Evolutionary conservation across 2,329 filamentous ascomycete species (phyloP), one percentile per base, ranked within the genome.

Genomic region (Rutstroemia sp.): DNA sequence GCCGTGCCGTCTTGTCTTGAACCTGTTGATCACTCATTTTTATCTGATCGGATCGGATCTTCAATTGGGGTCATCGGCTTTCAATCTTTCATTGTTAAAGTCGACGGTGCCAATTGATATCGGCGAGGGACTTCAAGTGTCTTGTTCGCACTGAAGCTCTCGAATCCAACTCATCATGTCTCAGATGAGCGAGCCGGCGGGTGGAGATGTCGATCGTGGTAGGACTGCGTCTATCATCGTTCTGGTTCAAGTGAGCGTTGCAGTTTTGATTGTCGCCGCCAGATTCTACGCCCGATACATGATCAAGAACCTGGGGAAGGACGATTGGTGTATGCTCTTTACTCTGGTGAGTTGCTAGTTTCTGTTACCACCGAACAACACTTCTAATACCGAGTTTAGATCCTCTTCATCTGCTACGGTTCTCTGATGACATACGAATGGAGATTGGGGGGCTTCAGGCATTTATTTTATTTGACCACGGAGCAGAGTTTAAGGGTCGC

Each of bases 251-350:
- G 18, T 38, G 9, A 34, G 27, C n/a, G 23, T 57, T 49, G 50
- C 55, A 21, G 34, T 49, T 23, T 8, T 57, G n/a, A 38, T 49
- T 37, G 44, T 57, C 38, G 39, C 37, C 23, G 41, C 39, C 41
- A 53, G 55, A 48, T 49, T 54, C n/a, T 54, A 54, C 21, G 55
- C 50, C 4, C 45, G 55, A 23, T 48, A 48, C 5, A 45, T 44
- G 18, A 54, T 49, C 18, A 54, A 38, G 19, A 39, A 37, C 3
- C 44, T 54, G 9, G 55, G 42, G 30, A 46, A 19, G 6, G 55
- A 57, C 27, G 55, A 57, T 37, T 57, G 55, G 55, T 12, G 38
- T 16, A 54, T 54, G 49, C 45, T 57, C 37, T 8, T 54, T 19
- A 42, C 50, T 49, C 46, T 54, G 25, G 55, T 57, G 45, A 10